phyloP scores from a whole-genome alignment of 495 filamentous ascomycete species.

The Platismatia glauca region DNA sequence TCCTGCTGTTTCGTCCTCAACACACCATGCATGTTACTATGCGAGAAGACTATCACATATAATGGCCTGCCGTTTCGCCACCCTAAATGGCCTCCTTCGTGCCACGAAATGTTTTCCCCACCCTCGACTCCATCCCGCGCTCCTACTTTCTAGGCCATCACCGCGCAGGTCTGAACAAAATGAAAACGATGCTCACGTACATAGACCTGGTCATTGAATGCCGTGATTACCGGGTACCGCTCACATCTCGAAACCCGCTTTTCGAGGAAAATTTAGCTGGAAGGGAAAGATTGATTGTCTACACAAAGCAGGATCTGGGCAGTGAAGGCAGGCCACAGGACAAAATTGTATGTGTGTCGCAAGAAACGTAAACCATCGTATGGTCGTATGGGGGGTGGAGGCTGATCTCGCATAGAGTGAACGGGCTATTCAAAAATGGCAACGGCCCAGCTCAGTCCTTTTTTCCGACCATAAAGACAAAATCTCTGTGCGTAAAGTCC shows the following conservation, averaged over 20 bases:
- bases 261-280: conserved; percentile 70
- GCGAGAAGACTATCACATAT: neutral
- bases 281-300: conserved; percentile 69
- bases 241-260: conserved; percentile 82
- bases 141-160: conserved; percentile 99
- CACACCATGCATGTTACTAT: neutral
- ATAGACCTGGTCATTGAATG: conserved; percentile 91
- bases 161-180: conserved; percentile 67
- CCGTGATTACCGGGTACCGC: conserved; percentile 81
- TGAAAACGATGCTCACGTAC: conserved; percentile 71
- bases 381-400: neutral
- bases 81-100: conserved; percentile 45
- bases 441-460: conserved; percentile 49
- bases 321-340: conserved; percentile 27
- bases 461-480: conserved; percentile 52
- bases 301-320: conserved; percentile 81
- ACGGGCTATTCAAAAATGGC: conserved; percentile 48
- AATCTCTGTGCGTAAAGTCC: conserved; percentile 42
- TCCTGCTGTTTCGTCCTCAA: conserved; percentile 6
- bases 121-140: conserved; percentile 61
- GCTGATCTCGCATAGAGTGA: conserved; percentile 26
- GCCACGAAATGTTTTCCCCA: conserved; percentile 63
- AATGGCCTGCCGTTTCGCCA: neutral
- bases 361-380: neutral
- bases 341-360: conserved; percentile 23